Percentiles rank a stretch among this genome's conserved stretches.
Conservation (phyloP, 352 stramenopile species). For the Phytophthora crassamura region DNA sequence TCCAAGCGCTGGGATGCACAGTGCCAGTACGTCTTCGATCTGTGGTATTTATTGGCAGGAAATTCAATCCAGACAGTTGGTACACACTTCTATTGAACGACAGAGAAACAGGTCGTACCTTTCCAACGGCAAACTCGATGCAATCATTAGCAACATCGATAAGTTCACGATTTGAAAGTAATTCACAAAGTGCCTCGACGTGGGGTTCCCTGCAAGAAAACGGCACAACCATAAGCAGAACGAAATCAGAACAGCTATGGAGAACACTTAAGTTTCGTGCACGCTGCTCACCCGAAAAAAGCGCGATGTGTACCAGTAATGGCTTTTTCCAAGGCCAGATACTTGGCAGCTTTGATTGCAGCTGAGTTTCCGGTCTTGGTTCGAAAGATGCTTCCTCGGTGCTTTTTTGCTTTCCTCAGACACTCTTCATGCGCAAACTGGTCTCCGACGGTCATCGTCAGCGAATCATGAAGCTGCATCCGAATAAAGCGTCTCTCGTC, state of each 20-base stretch:
- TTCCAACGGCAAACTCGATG: constrained; percentile 41
- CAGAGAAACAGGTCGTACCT: constrained; percentile 33
- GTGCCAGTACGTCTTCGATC: constrained; percentile 71
- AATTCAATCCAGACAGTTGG: neutral
- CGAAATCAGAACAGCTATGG: neutral
- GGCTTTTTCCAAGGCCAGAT: constrained; percentile 24
- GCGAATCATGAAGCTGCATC: constrained; percentile 34
- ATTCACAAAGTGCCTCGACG: constrained; percentile 29
- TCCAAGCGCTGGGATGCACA: constrained; percentile 76
- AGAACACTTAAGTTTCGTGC: neutral
- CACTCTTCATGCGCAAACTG: constrained; percentile 35
- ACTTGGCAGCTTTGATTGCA: constrained; percentile 15
- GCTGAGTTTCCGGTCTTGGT: constrained; percentile 12
- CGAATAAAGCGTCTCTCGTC: constrained; percentile 49
- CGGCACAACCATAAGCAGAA: neutral
- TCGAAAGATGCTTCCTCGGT: constrained; percentile 19
- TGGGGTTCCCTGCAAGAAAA: constrained; percentile 31
- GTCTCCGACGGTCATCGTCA: constrained; percentile 31
- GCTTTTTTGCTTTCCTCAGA: constrained; percentile 32
- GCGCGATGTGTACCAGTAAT: constrained; percentile 21
- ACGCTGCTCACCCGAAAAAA: constrained; percentile 28
- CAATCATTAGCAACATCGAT: constrained; percentile 44
- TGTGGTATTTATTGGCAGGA: constrained; percentile 21
- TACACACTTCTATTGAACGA: neutral
- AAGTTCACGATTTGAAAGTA: constrained; percentile 38